Evolutionary conservation across 2,329 filamentous ascomycete species (phyloP), one percentile per base, ranked within the genome.

Genomic region (Pseudocercospora cruenta): DNA sequence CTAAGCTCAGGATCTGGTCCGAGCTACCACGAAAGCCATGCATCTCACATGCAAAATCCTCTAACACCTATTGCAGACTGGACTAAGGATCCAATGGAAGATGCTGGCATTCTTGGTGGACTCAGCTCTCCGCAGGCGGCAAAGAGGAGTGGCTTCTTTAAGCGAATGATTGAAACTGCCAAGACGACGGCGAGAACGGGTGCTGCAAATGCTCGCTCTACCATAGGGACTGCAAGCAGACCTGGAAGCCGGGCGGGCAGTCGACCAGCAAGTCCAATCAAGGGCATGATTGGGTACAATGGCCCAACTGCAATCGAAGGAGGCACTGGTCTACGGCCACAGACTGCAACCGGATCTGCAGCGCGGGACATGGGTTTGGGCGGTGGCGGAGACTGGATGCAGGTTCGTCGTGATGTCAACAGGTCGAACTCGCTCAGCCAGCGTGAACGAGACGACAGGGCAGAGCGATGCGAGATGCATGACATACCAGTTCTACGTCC

Each of bases 391-490:
- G 94, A 98, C 77, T 99, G 95, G 94, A 93, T 99, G n/a, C 94
- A 98, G 77, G 93, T 98, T 22, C 90, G 95, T 39, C 88, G 95
- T 54, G 96, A 99, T 79, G 91, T 99, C 55, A 98, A 99, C 78
- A 88, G 95, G 39, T 96, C 94, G 3, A 98, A 97, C 75, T 95
- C 94, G 0, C 84, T 97, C 43, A 97, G 94, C 78, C 90, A 89
- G 67, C 95, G 94, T 70, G 95, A 99, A 80, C 87, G 90, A 21
- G 85, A 88, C 45, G 95, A 99, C 76, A 85, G 94, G 62, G 90
- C 88, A 51, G 94, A 99, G 73, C 87, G 94, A 62, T 97, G 94
- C 75, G 91, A 97, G 75, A 95, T 98, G 92, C 88, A 97, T 82
- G 94, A 97, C 71, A 89, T 96, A 69, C 90, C 93, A 0, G 91